Evolutionary conservation across 2,329 filamentous ascomycete genomes (phyloP), one percentile per base, ranked within the genome.

Genomic region (Colletotrichum acutatum): DNA sequence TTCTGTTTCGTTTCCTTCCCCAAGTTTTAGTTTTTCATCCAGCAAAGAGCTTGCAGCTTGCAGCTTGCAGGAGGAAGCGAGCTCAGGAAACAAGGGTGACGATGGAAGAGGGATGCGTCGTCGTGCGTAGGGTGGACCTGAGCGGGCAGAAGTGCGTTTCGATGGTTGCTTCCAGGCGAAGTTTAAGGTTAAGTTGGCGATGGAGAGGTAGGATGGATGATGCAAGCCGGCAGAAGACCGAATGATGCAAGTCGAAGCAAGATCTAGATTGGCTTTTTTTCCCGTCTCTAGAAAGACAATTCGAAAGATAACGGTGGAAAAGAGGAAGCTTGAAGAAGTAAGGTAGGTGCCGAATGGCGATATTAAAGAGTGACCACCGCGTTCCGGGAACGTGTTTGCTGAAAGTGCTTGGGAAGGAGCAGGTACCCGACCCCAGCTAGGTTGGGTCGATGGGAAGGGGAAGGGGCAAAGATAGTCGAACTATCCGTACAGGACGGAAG

Each of bases 1-100:
- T 53, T 32, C 30, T 70, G 66, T 66, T 71, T 71, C 66, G 70
- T 65, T 72, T 66, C 60, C 56, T 73, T 61, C 66, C 66, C 61
- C 49, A 46, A 22, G 49, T 42, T 53, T 28, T n/a, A 22, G 49
- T 32, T 53, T 28, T 19, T 19, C 19, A n/a, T 49, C 19, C 42
- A 49, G 42, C 67, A 19, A 19, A 42, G 37, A 42, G 37, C 19
- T 30, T 61, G 37, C 26, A 32, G 37, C 19, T 30, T 61, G 37
- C 26, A 32, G 52, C 8, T 56, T 63, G 70, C 53, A 49, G 34
- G 49, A 22, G 1, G 19, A 32, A 66, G 56, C 16, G 37, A 42
- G 37, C 37, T 42, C 14, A 19, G 2, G 19, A 32, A 66, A 46
- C 54, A 71, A 30, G 28, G 42, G 64, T 54, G 49, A 54, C n/a